Evolutionary conservation across 78 protist genomes (phyloP), one percentile per base, ranked within the genome.

Genomic region (Isochrysis galbana): DNA sequence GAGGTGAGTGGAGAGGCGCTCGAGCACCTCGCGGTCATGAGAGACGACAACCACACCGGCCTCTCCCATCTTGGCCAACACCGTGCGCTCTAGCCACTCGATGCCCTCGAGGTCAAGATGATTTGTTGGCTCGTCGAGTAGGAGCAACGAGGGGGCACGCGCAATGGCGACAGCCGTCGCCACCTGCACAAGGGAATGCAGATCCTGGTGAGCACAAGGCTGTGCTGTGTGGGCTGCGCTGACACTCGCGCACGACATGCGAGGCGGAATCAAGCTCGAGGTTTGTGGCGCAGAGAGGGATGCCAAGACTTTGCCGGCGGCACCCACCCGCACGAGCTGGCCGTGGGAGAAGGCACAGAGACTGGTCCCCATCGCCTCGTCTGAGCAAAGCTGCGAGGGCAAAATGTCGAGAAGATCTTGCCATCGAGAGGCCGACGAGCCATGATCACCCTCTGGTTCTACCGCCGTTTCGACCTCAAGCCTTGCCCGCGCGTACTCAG

Each of bases 11-110:
- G 36, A 77, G 25, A 25, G 36, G 47, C n/a, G 44, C 46, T 77
- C 84, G 47, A 77, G 84, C 36, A 39, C 0, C n/a, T 5, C 84
- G 84, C 84, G 84, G 84, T 77, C 84, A 46, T 77, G 84, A 0
- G 84, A 77, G 84, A 77, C 84, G 32, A 25, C 84, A 32, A 77
- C 46, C 17, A 77, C 47, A 1, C 44, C 41, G 80, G 45, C 41
- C 17, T 7, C n/a, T 26, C 46, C 22, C n/a, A 36, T 32, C 47
- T 10, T 22, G 34, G 44, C 45, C n/a, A 10, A 46, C 46, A 77
- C 36, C 45, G 21, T 29, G 19, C 84, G 36, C 47, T 77, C 84
- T 14, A 77, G 47, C 84, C 84, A 77, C 22, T 10, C 46, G 29
- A 39, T 5, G 41, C 80, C 80, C 46, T 14, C 21, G 82, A 17